Evolutionary conservation across 306 rosid genomes (phyloP).

Genomic region (Corylus avellana): DNA sequence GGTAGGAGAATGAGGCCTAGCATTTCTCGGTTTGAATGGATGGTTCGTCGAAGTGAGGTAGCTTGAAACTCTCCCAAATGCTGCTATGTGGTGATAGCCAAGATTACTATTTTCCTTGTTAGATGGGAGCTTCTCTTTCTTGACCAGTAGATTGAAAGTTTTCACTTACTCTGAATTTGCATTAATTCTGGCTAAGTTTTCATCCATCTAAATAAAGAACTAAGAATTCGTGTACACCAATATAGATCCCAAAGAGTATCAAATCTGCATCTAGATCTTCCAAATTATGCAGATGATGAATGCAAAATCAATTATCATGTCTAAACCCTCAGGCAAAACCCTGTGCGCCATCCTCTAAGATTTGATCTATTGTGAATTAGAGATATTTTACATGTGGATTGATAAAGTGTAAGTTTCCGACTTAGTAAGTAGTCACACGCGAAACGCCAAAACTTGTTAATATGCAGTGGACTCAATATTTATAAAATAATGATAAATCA

Average conservation of each 20-base stretch:
- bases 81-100: background rate
- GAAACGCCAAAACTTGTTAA: too few relatives aligned
- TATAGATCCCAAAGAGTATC: background rate
- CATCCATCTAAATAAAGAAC: background rate
- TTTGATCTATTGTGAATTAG: too few relatives aligned
- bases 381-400: too few relatives aligned
- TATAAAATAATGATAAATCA: too few relatives aligned
- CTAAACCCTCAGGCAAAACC: too few relatives aligned
- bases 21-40: background rate
- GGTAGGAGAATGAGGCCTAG: too few relatives aligned
- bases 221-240: background rate
- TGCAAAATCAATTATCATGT: background rate
- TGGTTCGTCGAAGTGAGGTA: background rate
- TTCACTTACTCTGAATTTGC: background rate
- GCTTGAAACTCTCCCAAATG: slow-evolving; percentile 1
- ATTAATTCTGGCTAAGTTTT: background rate
- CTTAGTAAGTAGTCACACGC: too few relatives aligned
- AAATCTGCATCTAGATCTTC: background rate
- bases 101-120: background rate
- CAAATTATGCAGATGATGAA: background rate
- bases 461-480: too few relatives aligned
- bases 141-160: background rate
- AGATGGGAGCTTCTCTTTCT: background rate
- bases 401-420: too few relatives aligned
- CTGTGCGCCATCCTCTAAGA: too few relatives aligned